Evolutionary conservation across 2,329 filamentous ascomycete species (phyloP), one percentile per base, ranked within the genome.

Genomic region (Venturia nashicola): DNA sequence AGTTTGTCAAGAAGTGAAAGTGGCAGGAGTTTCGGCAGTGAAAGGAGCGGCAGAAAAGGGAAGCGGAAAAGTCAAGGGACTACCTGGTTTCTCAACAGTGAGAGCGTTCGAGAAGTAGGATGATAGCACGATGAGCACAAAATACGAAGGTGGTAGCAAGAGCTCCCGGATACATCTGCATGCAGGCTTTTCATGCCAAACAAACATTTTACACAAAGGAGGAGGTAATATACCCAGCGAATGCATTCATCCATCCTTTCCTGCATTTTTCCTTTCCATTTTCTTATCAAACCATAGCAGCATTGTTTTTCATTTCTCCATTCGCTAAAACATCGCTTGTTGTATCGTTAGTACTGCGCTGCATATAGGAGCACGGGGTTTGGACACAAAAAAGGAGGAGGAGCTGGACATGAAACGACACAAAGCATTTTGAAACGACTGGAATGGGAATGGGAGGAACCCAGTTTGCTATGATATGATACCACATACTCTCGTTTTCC

Each of bases 401-500:
- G 8, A 14, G 20, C 2, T 23, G 6, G 20, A 5, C 20, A 12
- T 23, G 23, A 20, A 20, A 27, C 46, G 46, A 27, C 20, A 27
- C 46, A 51, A 51, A 51, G 46, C 46, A 51, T 27, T 2, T 20
- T 27, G 23, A 27, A 2, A 27, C 46, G 20, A 27, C 20, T 51
- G 27, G 27, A 27, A 27, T 27, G 40, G 16, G 7, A 48, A 20
- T 39, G 36, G 36, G 36, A 39, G 36, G 36, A 5, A 39, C 3
- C 3, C 36, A 39, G 36, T 57, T 36, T 14, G 27, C 16, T n/a
- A 55, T 34, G 48, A 34, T 36, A 57, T 57, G 51, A 57, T 57
- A 57, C 51, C 51, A 57, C 51, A n/a, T 36, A 57, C 51, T 57
- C 51, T 57, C 51, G 51, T 57, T 57, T 39, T 51, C 20, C 14